Base-by-base conservation (phyloP, 192 early-diverging fungal genomes). In the Coemansia sp. region DNA sequence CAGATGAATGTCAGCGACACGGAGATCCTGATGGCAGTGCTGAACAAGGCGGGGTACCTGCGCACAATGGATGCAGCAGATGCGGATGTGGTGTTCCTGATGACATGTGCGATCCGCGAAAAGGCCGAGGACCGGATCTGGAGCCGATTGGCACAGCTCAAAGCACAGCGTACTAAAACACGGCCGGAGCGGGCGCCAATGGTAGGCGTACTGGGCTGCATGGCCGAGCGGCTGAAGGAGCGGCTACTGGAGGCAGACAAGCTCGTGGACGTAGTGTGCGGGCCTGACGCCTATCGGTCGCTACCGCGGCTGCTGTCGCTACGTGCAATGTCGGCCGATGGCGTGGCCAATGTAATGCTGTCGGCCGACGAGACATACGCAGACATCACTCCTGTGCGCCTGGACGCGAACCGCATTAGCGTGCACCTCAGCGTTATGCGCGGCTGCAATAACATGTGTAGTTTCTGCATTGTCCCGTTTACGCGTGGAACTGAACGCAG, bases 1-100 rank as follows among this genome's bases (percentile, higher is more conserved):
- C 89, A 91, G 73, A 90, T 91, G 89, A 91, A 91, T 60, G 86
- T 89, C 56, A 91, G 85, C 63, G 89, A 91, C 60, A 89, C 89
- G 0, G 89, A 91, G 68, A 89, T 91, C 49, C 71, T 91, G 58
- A 91, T 87, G 82, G 73, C 88, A 0, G 86, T 91, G 20, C 77
- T 91, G 76, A 82, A 86, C 54, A 77, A 82, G 44, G 74, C 86
- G 21, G 89, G 89, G 14, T 91, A 89, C 61, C 72, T 73, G 60
- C 83, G 86, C 56, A 88, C 87, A 2, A 68, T 73, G 38, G 67
- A 60, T 38, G 66, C 82, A 20, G 75, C 68, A 5, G 83, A 86
- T 7, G 87, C 89, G 4, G 81, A 89, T 58, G 82, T 91, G 57
- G 74, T 91, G 0, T 89, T 91, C 58, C 66, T 91, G 47, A 88